Conservation (phyloP, 73 alveolate species). For the Paramecium sonneborni region DNA sequence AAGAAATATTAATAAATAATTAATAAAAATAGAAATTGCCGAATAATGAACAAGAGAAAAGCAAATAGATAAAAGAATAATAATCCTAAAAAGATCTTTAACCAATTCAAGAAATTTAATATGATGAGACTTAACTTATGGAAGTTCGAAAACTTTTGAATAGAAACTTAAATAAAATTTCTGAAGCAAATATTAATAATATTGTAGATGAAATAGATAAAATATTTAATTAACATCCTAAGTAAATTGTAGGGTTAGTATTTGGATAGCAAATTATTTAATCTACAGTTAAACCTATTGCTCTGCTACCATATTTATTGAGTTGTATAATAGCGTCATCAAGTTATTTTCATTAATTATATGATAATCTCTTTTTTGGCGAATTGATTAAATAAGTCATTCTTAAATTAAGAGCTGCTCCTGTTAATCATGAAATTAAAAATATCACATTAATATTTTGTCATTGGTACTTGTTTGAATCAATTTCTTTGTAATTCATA, state of each 20-base stretch:
- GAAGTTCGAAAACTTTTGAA: not conserved
- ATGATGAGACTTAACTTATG: not conserved
- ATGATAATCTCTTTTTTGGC: conserved; percentile 18
- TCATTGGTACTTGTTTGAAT: conserved; percentile 46
- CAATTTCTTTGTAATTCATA: conserved; percentile 25
- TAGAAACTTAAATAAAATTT: conserved; percentile 28
- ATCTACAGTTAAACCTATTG: not conserved
- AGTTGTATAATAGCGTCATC: conserved; percentile 24
- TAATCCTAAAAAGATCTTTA: too few species aligned
- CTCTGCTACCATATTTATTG: not conserved
- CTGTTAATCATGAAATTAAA: not conserved
- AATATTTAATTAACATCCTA: conserved; percentile 20
- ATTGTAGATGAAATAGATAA: conserved; percentile 6
- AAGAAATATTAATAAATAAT: not conserved
- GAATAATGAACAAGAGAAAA: not conserved
- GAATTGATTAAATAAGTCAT: conserved; percentile 1
- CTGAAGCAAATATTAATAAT: conserved; percentile 35
- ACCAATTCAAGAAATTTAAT: not conserved
- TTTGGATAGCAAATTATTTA: not conserved
- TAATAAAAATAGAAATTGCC: not conserved
- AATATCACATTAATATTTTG: not conserved
- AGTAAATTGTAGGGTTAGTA: not conserved
- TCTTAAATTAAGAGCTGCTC: not conserved
- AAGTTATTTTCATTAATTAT: conserved; percentile 16
- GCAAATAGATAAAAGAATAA: not conserved